Conservation (phyloP, 1,139 yeast genomes). For the Debaryomycetaceae sp. region DNA sequence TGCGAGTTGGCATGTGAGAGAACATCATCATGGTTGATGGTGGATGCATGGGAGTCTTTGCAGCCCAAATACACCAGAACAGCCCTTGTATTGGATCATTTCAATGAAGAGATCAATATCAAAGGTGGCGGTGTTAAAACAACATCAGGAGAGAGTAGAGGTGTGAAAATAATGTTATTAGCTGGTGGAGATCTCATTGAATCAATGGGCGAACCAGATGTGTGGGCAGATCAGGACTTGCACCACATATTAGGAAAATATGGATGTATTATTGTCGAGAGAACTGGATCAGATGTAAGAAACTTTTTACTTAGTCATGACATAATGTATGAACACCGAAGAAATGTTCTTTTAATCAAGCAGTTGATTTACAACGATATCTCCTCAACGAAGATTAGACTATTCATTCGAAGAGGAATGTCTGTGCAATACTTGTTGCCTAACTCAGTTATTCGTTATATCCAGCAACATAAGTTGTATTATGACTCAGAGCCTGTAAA, state of each 20-base stretch:
- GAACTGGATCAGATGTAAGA: conserved; percentile 95
- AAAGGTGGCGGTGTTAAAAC: conserved; percentile 83
- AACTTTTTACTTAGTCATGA: conserved; percentile 89
- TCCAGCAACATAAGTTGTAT: conserved; percentile 86
- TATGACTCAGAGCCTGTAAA: conserved; percentile 91
- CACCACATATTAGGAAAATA: conserved; percentile 94
- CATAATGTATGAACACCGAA: conserved; percentile 93
- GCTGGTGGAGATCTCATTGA: conserved; percentile 98
- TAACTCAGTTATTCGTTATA: conserved; percentile 89
- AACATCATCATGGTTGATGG: conserved; percentile 97
- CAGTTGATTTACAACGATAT: conserved; percentile 96
- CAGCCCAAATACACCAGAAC: conserved; percentile 92
- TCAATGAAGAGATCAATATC: conserved; percentile 90
- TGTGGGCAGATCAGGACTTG: conserved; percentile 95
- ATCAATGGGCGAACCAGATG: conserved; percentile 99
- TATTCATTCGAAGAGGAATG: conserved; percentile 92
- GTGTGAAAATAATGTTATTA: conserved; percentile 89
- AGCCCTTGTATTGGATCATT: conserved; percentile 93
- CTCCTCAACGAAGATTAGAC: conserved; percentile 88
- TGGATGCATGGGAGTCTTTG: conserved; percentile 97
- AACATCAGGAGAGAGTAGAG: conserved; percentile 70
- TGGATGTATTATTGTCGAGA: conserved; percentile 93
- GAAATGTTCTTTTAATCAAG: conserved; percentile 89
- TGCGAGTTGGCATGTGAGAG: conserved; percentile 97
- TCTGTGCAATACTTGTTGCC: conserved; percentile 93